phyloP scores from a whole-genome alignment of 768 basidiomycete genomes.

The Kwoniella shandongensis region DNA sequence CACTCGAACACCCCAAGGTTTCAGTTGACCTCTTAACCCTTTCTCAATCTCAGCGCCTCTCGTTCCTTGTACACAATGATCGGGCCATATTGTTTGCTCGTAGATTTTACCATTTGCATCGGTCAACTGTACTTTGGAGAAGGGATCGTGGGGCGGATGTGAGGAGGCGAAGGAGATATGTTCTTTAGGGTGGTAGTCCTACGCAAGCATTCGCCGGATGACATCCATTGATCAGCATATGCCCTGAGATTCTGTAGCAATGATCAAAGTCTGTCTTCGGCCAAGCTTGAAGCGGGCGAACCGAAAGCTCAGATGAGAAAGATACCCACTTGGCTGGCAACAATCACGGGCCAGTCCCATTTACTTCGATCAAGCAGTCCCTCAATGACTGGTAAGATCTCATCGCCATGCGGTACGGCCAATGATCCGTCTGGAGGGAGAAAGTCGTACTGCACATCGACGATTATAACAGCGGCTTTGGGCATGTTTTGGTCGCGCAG shows the following conservation, averaged over 20 bases:
- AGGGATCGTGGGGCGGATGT: constrained; percentile 55
- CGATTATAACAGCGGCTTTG: constrained; percentile 62
- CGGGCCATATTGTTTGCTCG: constrained; percentile 73
- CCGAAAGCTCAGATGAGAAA: background rate
- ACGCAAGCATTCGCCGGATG: background rate
- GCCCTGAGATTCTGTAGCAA: background rate
- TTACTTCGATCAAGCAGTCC: constrained; percentile 58
- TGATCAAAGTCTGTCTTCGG: background rate
- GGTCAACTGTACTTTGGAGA: constrained; percentile 54
- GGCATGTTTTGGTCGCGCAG: constrained; percentile 15
- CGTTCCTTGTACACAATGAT: constrained; percentile 65
- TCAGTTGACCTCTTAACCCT: constrained; percentile 58
- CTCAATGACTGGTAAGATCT: constrained; percentile 63
- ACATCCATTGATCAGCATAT: constrained; percentile 5
- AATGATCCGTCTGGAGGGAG: constrained; percentile 66
- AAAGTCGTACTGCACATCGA: constrained; percentile 86
- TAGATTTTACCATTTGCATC: constrained; percentile 32
- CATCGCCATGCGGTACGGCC: constrained; percentile 64
- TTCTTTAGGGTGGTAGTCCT: constrained; percentile 57
- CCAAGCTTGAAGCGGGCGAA: background rate
- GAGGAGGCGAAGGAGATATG: constrained; percentile 73
- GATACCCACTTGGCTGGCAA: constrained; percentile 54
- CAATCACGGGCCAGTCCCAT: constrained; percentile 54
- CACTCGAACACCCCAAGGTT: constrained; percentile 52
- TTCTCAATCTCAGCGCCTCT: constrained; percentile 65